These are phyloP conservation scores for Juglanconis sp. DNA, from an alignment of 2,329 filamentous ascomycete species.

Conservation along the genomic window DNA sequence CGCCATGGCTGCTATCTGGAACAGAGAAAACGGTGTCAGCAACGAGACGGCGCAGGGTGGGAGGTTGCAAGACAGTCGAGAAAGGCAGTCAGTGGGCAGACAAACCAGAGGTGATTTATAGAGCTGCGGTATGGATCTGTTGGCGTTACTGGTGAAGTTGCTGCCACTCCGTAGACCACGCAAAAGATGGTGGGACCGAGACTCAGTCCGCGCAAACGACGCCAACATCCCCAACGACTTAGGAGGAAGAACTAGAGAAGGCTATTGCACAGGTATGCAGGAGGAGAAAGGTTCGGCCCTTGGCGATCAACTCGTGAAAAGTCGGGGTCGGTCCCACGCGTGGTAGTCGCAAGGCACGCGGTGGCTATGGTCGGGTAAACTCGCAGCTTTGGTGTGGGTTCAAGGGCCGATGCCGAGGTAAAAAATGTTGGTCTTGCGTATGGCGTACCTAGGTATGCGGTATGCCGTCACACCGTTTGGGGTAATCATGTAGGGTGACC, in stretches of 20 bases:
- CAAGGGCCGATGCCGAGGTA: not conserved
- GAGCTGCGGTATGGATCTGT: conserved; percentile 26
- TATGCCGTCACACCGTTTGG: no score
- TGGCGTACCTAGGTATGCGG: not conserved
- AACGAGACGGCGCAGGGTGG: not conserved
- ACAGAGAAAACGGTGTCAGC: not conserved
- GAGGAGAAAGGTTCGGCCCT: conserved; percentile 1
- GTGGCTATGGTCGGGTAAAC: not conserved
- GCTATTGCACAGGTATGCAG: not conserved
- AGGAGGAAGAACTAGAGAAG: not conserved
- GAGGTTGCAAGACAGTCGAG: conserved; percentile 11
- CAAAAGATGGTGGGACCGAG: conserved; percentile 26
- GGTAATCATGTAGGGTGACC: no score
- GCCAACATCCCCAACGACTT: conserved; percentile 32
- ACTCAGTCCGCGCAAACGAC: conserved; percentile 32
- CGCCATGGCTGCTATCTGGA: conserved; percentile 47
- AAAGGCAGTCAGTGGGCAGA: conserved; percentile 7
- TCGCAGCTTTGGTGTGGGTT: not conserved
- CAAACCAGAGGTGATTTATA: conserved; percentile 26
- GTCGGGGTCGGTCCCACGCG: not conserved
- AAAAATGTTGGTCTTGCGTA: not conserved
- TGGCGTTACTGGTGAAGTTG: conserved; percentile 20
- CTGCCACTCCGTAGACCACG: conserved; percentile 7
- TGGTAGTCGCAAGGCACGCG: not conserved
- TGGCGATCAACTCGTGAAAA: conserved; percentile 4